Conservation (phyloP, 768 basidiomycete genomes). For the Cubamyces lactineus region DNA sequence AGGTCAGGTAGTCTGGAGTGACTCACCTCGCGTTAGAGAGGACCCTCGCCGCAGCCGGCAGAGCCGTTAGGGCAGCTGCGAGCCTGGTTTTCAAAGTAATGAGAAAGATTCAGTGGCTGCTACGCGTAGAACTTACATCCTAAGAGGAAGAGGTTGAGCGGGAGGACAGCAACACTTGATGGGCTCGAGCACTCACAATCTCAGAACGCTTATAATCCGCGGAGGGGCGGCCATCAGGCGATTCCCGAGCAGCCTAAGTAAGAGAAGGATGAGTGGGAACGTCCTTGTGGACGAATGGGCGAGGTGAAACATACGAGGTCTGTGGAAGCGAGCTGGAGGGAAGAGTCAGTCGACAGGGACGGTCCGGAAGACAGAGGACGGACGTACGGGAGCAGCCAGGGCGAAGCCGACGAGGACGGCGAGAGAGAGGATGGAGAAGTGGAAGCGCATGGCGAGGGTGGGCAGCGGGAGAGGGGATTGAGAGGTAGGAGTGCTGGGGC, state of each 20-base stretch:
- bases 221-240: background rate
- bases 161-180: too few relatives aligned
- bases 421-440: constrained; percentile 25
- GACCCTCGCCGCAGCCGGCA: constrained; percentile 13
- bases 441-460: constrained; percentile 26
- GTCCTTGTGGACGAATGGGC: background rate
- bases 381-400: constrained; percentile 29
- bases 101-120: background rate
- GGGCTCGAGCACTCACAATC: background rate
- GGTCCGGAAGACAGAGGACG: background rate
- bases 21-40: background rate
- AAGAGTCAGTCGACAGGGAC: background rate
- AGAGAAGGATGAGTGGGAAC: background rate
- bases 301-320: constrained; percentile 19
- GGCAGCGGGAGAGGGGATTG: background rate
- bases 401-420: constrained; percentile 30
- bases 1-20: too few relatives aligned
- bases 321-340: constrained; percentile 1
- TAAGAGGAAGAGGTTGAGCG: too few relatives aligned
- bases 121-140: background rate
- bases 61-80: constrained; percentile 19
- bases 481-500: background rate
- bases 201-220: constrained; percentile 6
- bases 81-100: background rate
- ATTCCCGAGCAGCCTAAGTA: background rate